phyloP scores from a whole-genome alignment of 2,329 filamentous ascomycete genomes.

The Aspergillus oerlinghausenensis region DNA sequence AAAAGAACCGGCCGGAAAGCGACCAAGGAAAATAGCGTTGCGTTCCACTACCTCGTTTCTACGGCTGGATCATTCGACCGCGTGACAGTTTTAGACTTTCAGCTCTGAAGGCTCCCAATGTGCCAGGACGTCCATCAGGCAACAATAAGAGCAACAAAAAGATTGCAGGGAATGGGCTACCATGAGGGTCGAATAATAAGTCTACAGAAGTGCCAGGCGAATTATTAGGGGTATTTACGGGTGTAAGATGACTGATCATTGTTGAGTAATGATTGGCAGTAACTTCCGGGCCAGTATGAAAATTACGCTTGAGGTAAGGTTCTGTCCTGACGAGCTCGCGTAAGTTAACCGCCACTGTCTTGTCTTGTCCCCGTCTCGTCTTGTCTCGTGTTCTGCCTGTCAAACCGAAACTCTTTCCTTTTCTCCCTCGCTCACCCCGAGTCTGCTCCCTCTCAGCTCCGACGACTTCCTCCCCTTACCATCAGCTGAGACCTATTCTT shows the following conservation, averaged over 20 bases:
- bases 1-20: background rate
- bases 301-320: slow-evolving; percentile 19
- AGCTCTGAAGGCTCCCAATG: background rate
- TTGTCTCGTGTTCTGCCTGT: slow-evolving; percentile 13
- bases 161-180: background rate
- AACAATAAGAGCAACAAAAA: background rate
- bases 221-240: background rate
- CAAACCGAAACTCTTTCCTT: slow-evolving; percentile 11
- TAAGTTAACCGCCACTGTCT: slow-evolving; percentile 25
- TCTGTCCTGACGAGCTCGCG: slow-evolving; percentile 21
- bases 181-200: background rate
- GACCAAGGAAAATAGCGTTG: background rate
- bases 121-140: background rate
- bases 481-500: slow-evolving; percentile 2
- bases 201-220: background rate
- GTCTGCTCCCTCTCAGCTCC: slow-evolving; percentile 12
- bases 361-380: slow-evolving; percentile 21
- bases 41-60: background rate
- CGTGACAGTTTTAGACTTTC: slow-evolving; percentile 10
- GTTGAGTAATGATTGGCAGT: background rate
- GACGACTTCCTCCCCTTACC: slow-evolving; percentile 8
- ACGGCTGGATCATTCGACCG: slow-evolving; percentile 8
- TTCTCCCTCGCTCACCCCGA: slow-evolving; percentile 14
- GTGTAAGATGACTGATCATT: background rate
- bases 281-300: slow-evolving; percentile 10